Evolutionary conservation across 2,329 filamentous ascomycete species (phyloP), one percentile per base, ranked within the genome.

Genomic region (Apiospora phragmitis): DNA sequence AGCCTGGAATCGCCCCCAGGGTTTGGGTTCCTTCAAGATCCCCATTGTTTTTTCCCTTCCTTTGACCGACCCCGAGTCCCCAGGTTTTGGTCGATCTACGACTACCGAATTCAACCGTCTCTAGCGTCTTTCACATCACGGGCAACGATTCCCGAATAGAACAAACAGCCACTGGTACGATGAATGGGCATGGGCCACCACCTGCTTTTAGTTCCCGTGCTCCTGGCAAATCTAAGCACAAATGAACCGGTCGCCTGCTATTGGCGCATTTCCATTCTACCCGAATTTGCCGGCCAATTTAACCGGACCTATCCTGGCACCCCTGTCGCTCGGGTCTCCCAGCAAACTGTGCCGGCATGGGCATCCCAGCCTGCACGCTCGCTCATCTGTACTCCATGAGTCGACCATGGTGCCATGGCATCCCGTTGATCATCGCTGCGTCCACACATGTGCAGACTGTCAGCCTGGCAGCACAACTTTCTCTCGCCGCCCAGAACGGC

Each of bases 261-360:
- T 67, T 67, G 65, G 65, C 21, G 65, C 65, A 38, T 47, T 67
- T 67, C 9, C 18, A 67, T 67, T 67, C 42, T 67, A 43, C 65
- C 65, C 42, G 65, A 67, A 67, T 67, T 67, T 45, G 21, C 65
- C 65, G 65, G 65, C 16, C 65, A 6, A 43, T 67, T 67, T 67
- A 67, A 35, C 65, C 65, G 65, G 26, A 16, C 65, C 65, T 67
- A 45, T 35, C 42, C 42, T 35, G 16, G 16, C 7, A 6, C 16
- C 42, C 65, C 8, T 29, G 65, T 35, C 42, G 65, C 65, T 47
- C 42, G 41, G 45, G 65, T 16, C 9, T 4, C 41, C 41, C 65
- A 67, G 26, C 41, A 42, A 5, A 6, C 65, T 42, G 43, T 26
- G 38, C 26, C n/a, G 41, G 38, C 41, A 42, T 32, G 43, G 65